Evolutionary conservation across 306 rosid genomes (phyloP).

Genomic region (Acacia melanoxylon): DNA sequence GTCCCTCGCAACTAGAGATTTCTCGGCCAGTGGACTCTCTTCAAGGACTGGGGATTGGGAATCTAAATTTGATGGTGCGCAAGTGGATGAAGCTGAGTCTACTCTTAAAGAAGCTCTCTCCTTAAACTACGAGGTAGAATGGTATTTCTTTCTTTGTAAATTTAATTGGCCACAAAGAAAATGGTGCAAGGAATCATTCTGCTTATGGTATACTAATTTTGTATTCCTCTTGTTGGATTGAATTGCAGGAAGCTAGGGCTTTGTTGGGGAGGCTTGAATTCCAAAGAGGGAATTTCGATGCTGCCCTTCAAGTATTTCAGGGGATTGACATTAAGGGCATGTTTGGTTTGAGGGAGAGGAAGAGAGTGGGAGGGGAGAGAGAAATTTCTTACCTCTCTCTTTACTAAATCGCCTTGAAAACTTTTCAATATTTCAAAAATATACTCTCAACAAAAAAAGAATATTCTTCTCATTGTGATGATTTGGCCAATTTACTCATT

Average conservation of each 20-base stretch:
- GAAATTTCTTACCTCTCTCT: no score
- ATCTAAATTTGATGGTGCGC: slow-evolving; percentile 67
- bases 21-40: slow-evolving; percentile 87
- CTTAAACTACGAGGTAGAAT: slow-evolving; percentile 81
- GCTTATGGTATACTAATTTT: neutral
- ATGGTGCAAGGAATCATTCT: neutral
- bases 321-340: slow-evolving; percentile 81
- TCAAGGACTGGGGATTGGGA: slow-evolving; percentile 93
- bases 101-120: slow-evolving; percentile 89
- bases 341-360: no score
- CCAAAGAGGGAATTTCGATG: slow-evolving; percentile 87
- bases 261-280: slow-evolving; percentile 94
- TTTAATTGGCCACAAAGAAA: neutral
- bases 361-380: no score
- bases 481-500: no score
- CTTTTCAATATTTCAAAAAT: no score
- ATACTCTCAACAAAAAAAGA: no score
- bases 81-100: slow-evolving; percentile 92
- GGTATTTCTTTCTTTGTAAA: slow-evolving; percentile 6
- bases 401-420: no score
- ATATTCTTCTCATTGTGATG: no score
- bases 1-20: slow-evolving; percentile 93
- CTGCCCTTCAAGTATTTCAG: slow-evolving; percentile 89
- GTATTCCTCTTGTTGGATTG: slow-evolving; percentile 8
- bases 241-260: slow-evolving; percentile 87